Evolutionary conservation across 78 protist species (phyloP).

Genomic region (Trichosphaerium sp.): DNA sequence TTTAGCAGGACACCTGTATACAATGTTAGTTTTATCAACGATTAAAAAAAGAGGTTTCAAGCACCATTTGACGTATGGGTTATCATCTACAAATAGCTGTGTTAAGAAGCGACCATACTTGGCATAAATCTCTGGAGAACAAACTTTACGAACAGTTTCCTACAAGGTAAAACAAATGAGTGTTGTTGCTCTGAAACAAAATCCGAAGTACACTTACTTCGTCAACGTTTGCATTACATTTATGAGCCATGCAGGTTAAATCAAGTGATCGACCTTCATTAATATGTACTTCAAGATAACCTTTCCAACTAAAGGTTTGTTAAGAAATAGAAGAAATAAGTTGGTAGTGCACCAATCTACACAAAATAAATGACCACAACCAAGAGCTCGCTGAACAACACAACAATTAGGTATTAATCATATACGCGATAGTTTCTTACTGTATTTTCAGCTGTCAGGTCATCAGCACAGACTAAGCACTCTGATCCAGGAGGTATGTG

Average conservation of each 20-base stretch:
- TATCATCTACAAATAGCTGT: constrained; percentile 1
- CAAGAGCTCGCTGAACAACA: too few species aligned
- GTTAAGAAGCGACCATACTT: constrained; percentile 11
- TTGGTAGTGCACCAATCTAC: background rate
- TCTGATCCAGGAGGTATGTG: background rate
- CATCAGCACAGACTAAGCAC: background rate
- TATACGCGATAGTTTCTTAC: too few species aligned
- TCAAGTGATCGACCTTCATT: background rate
- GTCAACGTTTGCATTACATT: background rate
- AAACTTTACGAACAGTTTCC: background rate
- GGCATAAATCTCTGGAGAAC: background rate
- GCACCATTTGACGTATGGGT: constrained; percentile 18
- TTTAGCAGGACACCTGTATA: background rate
- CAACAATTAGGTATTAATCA: too few species aligned
- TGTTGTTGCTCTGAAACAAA: too few species aligned
- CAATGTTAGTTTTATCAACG: constrained; percentile 4
- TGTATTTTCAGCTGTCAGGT: background rate
- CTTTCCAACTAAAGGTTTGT: too few species aligned
- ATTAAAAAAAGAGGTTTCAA: constrained; percentile 8
- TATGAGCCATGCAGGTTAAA: background rate
- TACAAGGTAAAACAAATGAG: too few species aligned
- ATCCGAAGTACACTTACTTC: too few species aligned
- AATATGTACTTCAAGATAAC: background rate
- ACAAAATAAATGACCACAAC: background rate
- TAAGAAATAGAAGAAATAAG: too few species aligned